Percentiles rank a stretch among this genome's conserved stretches.
Evolutionary conservation across 495 filamentous ascomycete species (phyloP).

Genomic region (Staphylotrichum longicolle): DNA sequence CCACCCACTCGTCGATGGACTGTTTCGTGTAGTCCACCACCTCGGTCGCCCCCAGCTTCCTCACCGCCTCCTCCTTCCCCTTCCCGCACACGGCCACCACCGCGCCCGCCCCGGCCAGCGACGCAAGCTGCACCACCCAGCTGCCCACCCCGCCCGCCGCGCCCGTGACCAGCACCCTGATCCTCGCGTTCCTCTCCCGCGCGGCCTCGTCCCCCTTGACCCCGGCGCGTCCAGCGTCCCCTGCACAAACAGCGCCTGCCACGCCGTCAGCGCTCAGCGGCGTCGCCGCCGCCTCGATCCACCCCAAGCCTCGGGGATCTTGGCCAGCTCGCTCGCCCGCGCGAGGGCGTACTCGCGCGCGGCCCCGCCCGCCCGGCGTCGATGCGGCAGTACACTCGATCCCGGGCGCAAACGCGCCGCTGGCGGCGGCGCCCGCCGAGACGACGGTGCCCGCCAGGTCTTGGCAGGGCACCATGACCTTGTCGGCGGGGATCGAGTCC

Average conservation of each 20-base stretch:
- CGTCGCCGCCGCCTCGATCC: constrained; percentile 53
- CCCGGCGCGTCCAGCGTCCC: constrained; percentile 28
- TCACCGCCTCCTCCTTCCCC: constrained; percentile 54
- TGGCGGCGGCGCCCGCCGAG: constrained; percentile 45
- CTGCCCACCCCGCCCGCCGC: constrained; percentile 60
- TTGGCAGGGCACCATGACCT: constrained; percentile 52
- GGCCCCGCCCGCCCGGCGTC: constrained; percentile 45
- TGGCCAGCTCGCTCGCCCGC: constrained; percentile 37
- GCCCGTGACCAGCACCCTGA: constrained; percentile 64
- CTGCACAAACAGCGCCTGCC: constrained; percentile 56
- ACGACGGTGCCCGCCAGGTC: constrained; percentile 48
- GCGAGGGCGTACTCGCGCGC: constrained; percentile 55
- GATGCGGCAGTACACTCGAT: constrained; percentile 58
- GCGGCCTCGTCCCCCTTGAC: constrained; percentile 39
- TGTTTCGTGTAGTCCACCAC: constrained; percentile 65
- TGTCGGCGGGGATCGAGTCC: constrained; percentile 38
- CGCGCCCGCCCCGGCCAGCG: constrained; percentile 49
- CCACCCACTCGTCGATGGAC: constrained; percentile 46
- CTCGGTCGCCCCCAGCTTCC: constrained; percentile 61
- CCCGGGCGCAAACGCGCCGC: constrained; percentile 48
- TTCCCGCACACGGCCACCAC: constrained; percentile 60
- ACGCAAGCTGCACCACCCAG: constrained; percentile 57
- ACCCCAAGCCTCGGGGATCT: constrained; percentile 52
- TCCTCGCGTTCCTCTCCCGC: constrained; percentile 47
- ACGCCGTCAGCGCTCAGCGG: constrained; percentile 61